Evolutionary conservation across 2,329 filamentous ascomycete genomes (phyloP), one percentile per base, ranked within the genome.

Genomic region (Ophiostoma montium): DNA sequence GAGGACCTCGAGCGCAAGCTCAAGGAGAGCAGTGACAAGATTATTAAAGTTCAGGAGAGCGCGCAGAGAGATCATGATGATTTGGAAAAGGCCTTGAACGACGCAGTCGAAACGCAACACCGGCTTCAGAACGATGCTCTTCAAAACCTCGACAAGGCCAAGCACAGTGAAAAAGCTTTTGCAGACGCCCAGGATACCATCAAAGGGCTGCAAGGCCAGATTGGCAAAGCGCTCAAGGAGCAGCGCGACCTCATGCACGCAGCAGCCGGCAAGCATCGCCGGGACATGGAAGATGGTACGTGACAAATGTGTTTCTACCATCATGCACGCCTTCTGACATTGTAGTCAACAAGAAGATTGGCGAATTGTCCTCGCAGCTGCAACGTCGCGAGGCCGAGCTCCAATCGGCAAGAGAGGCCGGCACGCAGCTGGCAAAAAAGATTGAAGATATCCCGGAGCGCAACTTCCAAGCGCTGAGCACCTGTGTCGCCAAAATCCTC

Each of bases 1-100:
- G 50, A 55, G 1, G 46, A 46, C 9, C 48, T 54, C 45, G 63
- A 46, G 50, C 55, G 4, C 32, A 60, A 67, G 27, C 52, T 67
- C 1, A 51, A 56, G 4, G 51, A 56, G 1, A 57, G 64, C 2
- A 59, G 58, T 5, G 52, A 56, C 1, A 56, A 60, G 9, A 35
- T 65, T 2, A 49, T 51, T 7, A 58, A 56, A 18, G 51, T 69
- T 1, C 57, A 65, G 44, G 62, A 64, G 12, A 10, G 71, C 63
- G 57, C 63, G 39, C 58, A 57, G 6, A 55, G 55, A 1, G 67
- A 63, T 51, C 65, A 59, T 48, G 54, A 57, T 3, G 66, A 65
- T 15, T 56, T 76, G n/a, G 71, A 73, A 49, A 60, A 67, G 44
- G 67, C 68, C 1, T 56, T 76, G n/a, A 71, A 73, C 48, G 60